Percentiles rank a stretch among this genome's conserved stretches.
Conservation (phyloP, 768 basidiomycete genomes). For the Neoboletus brunneissimus region DNA sequence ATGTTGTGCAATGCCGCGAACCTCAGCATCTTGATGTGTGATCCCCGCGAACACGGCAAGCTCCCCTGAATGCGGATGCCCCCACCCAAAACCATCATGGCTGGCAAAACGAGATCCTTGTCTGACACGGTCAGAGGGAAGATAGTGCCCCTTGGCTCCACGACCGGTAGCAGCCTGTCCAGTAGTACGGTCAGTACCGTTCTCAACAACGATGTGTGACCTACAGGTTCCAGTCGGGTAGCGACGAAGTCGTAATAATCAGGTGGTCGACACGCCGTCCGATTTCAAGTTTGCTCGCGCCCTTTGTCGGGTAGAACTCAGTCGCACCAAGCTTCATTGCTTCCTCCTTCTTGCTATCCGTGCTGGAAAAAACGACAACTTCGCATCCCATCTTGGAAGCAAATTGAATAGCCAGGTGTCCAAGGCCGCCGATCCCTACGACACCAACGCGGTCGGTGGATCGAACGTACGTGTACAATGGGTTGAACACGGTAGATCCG, state of each 20-base stretch:
- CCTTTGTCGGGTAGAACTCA: slow-evolving; percentile 36
- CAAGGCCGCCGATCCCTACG: slow-evolving; percentile 37
- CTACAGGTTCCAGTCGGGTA: slow-evolving; percentile 33
- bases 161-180: slow-evolving; percentile 25
- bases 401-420: slow-evolving; percentile 40
- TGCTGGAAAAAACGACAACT: slow-evolving; percentile 36
- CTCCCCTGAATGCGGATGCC: slow-evolving; percentile 28
- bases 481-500: slow-evolving; percentile 34
- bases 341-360: slow-evolving; percentile 34
- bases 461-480: slow-evolving; percentile 24
- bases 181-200: neutral
- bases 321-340: slow-evolving; percentile 33
- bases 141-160: slow-evolving; percentile 24
- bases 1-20: slow-evolving; percentile 34
- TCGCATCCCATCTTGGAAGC: slow-evolving; percentile 39
- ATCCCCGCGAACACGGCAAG: slow-evolving; percentile 25
- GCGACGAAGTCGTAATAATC: slow-evolving; percentile 30
- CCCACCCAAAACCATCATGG: slow-evolving; percentile 9
- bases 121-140: slow-evolving; percentile 28
- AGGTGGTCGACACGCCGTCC: slow-evolving; percentile 29
- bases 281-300: slow-evolving; percentile 23
- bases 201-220: neutral
- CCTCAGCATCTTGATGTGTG: slow-evolving; percentile 32
- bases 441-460: slow-evolving; percentile 35
- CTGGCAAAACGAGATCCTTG: slow-evolving; percentile 22